These are phyloP conservation scores for Elsinoe perseae DNA, from an alignment of 2,329 filamentous ascomycete genomes.

Conservation along the genomic window DNA sequence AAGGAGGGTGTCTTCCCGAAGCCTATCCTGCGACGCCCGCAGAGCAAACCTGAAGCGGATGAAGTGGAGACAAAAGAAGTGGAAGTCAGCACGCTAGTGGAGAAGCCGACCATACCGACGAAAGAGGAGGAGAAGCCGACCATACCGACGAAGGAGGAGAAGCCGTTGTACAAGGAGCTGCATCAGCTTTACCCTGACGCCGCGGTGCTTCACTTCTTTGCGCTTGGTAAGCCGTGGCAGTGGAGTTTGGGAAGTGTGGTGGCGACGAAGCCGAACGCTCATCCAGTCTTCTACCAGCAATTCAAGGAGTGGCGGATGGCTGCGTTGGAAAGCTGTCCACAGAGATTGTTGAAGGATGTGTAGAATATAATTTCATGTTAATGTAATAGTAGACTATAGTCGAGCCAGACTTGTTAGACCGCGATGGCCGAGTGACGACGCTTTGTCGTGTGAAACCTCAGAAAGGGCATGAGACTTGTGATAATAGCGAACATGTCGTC, in stretches of 20 bases:
- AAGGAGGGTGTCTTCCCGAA: constrained; percentile 1
- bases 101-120: neutral
- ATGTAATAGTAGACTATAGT: neutral
- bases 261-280: constrained; percentile 20
- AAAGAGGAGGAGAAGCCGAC: constrained; percentile 15
- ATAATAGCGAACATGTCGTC: too few relatives aligned
- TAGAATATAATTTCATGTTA: neutral
- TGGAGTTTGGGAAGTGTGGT: constrained; percentile 16
- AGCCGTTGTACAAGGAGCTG: constrained; percentile 21
- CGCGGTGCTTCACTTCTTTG: constrained; percentile 26
- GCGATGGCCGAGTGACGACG: too few relatives aligned
- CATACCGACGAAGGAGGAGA: constrained; percentile 12
- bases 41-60: neutral
- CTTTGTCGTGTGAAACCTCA: too few relatives aligned
- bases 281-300: constrained; percentile 24
- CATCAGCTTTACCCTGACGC: constrained; percentile 21
- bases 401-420: neutral
- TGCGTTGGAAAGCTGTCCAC: constrained; percentile 19
- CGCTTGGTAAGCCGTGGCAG: constrained; percentile 26
- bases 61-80: neutral
- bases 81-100: neutral
- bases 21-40: neutral
- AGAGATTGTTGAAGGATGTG: neutral
- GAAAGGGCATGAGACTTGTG: too few relatives aligned
- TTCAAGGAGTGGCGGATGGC: constrained; percentile 23